phyloP scores from a whole-genome alignment of 108 stramenopile genomes.

The Nannochloropsis gaditana region DNA sequence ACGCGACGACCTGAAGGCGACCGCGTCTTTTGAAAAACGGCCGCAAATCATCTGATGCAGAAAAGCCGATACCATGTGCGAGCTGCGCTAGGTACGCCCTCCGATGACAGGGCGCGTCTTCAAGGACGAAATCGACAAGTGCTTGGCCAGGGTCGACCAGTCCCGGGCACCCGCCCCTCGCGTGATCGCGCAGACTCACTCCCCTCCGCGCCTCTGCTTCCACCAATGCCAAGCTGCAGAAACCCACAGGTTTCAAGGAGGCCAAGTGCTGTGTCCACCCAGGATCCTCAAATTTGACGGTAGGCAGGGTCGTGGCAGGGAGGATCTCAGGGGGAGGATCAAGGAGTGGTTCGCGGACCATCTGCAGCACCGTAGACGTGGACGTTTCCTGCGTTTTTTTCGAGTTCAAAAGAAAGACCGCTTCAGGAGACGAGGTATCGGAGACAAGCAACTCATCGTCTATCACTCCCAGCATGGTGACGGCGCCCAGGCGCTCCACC shows the following conservation, averaged over 20 bases:
- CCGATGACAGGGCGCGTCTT: neutral
- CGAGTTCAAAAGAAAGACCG: constrained; percentile 46
- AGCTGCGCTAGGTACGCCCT: constrained; percentile 15
- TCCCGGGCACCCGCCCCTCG: neutral
- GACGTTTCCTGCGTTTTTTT: constrained; percentile 11
- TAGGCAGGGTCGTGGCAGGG: constrained; percentile 23
- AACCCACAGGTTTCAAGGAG: constrained; percentile 45
- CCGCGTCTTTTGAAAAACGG: constrained; percentile 20
- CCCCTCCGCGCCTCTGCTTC: constrained; percentile 23
- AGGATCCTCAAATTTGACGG: constrained; percentile 46
- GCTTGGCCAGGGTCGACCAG: neutral
- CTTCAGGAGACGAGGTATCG: constrained; percentile 39
- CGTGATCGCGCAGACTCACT: neutral
- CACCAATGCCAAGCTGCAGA: constrained; percentile 40
- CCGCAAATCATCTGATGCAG: neutral
- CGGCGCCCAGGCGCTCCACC: constrained; percentile 45
- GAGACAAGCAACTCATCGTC: constrained; percentile 49
- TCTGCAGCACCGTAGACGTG: neutral
- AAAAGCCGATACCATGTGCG: neutral
- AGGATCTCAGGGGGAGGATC: constrained; percentile 25
- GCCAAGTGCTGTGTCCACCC: constrained; percentile 45
- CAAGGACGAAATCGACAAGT: neutral
- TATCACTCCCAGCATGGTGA: constrained; percentile 47
- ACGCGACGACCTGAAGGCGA: constrained; percentile 46
- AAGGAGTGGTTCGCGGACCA: constrained; percentile 15